Conservation (phyloP, 371 early-diverging fungal genomes). For the Dinochytrium kinnereticum region DNA sequence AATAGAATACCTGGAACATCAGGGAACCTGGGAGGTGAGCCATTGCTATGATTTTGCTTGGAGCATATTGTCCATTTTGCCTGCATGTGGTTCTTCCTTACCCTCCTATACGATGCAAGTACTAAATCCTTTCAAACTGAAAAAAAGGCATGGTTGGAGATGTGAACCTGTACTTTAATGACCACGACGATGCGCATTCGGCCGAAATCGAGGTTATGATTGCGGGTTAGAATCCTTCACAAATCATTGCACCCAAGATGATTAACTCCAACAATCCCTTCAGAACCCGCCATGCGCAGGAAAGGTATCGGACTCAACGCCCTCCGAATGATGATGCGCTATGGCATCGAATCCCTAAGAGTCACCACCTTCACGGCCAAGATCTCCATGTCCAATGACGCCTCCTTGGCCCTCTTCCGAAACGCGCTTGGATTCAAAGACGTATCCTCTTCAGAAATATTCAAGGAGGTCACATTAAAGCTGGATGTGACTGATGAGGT, state of each 20-base stretch:
- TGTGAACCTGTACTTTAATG: slow-evolving; percentile 91
- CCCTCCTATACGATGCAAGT: no score
- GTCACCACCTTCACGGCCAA: slow-evolving; percentile 76
- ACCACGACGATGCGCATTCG: slow-evolving; percentile 48
- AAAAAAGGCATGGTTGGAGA: slow-evolving; percentile 83
- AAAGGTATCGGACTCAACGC: slow-evolving; percentile 76
- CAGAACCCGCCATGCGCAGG: slow-evolving; percentile 64
- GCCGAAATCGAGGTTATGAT: slow-evolving; percentile 96
- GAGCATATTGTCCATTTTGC: no score
- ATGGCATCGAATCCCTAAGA: slow-evolving; percentile 64
- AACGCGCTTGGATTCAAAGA: slow-evolving; percentile 73
- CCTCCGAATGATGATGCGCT: slow-evolving; percentile 79
- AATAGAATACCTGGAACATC: not conserved
- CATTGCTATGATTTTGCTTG: no score
- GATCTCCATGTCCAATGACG: slow-evolving; percentile 73
- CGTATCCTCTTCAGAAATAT: slow-evolving; percentile 67
- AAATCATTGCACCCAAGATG: not conserved
- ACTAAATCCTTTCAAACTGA: slow-evolving; percentile 7
- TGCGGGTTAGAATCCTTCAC: slow-evolving; percentile 65
- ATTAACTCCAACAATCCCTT: no score
- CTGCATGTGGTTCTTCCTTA: not conserved
- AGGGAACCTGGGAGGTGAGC: slow-evolving; percentile 12
- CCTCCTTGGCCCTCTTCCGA: slow-evolving; percentile 73
- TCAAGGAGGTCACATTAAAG: slow-evolving; percentile 77
- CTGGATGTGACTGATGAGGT: not conserved